phyloP scores from a whole-genome alignment of 495 filamentous ascomycete species.

The Hypoxylon intermedium region DNA sequence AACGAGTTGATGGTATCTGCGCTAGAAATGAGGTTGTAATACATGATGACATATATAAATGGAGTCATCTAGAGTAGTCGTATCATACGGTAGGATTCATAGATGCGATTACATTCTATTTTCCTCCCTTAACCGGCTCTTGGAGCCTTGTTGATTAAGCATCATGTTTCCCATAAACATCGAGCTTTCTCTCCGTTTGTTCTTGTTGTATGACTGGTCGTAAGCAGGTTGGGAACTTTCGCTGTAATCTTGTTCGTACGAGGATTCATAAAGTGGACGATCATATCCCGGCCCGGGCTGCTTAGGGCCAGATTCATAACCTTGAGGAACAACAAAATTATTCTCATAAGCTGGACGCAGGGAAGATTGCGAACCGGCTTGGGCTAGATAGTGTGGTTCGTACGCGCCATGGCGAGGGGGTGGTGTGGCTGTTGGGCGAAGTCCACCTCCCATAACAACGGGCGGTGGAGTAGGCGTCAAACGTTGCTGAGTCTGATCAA shows the following conservation, averaged over 20 bases:
- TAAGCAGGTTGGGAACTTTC: conserved; percentile 49
- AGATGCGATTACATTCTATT: conserved; percentile 36
- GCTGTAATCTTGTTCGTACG: conserved; percentile 41
- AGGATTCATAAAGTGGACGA: conserved; percentile 46
- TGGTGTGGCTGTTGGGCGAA: conserved; percentile 53
- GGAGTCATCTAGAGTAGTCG: neutral
- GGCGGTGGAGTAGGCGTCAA: conserved; percentile 55
- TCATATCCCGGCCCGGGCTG: conserved; percentile 46
- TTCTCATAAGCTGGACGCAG: conserved; percentile 53
- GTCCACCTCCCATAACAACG: conserved; percentile 41
- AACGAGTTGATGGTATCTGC: conserved; percentile 13
- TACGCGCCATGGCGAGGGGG: conserved; percentile 49
- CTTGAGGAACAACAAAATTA: conserved; percentile 39
- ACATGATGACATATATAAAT: conserved; percentile 21
- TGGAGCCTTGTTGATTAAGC: conserved; percentile 53
- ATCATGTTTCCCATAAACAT: conserved; percentile 54
- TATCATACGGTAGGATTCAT: neutral
- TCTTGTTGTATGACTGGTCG: conserved; percentile 50
- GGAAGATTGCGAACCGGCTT: conserved; percentile 41
- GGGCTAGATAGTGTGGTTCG: conserved; percentile 45
- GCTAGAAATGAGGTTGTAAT: conserved; percentile 11
- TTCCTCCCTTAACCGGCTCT: conserved; percentile 56
- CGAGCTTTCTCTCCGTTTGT: conserved; percentile 52
- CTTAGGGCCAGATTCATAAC: conserved; percentile 40
- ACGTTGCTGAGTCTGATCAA: conserved; percentile 49